phyloP scores from a whole-genome alignment of 2,329 filamentous ascomycete genomes.

The Graphilbum fragrans region DNA sequence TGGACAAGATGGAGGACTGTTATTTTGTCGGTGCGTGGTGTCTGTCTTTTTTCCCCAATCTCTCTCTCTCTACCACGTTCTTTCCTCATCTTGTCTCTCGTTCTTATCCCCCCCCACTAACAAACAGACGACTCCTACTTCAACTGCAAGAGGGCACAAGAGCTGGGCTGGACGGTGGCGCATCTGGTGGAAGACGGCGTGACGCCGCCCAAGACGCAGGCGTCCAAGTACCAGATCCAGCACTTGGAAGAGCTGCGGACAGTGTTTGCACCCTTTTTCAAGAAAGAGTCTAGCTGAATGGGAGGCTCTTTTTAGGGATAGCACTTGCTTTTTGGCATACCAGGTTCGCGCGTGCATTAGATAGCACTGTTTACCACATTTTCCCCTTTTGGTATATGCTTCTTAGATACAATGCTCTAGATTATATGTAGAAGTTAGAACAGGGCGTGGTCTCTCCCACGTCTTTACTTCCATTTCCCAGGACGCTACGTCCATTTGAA shows the following conservation, averaged over 20 bases:
- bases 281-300: conserved; percentile 17
- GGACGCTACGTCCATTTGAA: no score
- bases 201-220: conserved; percentile 46
- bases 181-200: conserved; percentile 76
- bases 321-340: neutral
- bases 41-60: conserved; percentile 9
- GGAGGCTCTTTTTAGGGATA: neutral
- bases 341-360: no score
- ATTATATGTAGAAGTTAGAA: no score
- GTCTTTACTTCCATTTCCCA: no score
- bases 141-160: conserved; percentile 68
- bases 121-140: conserved; percentile 66
- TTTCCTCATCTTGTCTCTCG: neutral
- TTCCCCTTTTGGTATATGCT: no score
- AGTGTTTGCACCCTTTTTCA: conserved; percentile 81
- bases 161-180: conserved; percentile 73
- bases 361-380: no score
- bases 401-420: no score
- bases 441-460: no score
- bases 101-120: neutral
- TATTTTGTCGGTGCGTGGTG: conserved; percentile 73
- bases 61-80: conserved; percentile 2
- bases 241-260: conserved; percentile 63
- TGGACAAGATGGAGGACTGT: conserved; percentile 56
- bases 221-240: conserved; percentile 63